A percentile compares a stretch with the other conserved stretches of the same genome.
phyloP scores from a whole-genome alignment of 1,139 yeast genomes.

The Blastobotrys arbuscula region DNA sequence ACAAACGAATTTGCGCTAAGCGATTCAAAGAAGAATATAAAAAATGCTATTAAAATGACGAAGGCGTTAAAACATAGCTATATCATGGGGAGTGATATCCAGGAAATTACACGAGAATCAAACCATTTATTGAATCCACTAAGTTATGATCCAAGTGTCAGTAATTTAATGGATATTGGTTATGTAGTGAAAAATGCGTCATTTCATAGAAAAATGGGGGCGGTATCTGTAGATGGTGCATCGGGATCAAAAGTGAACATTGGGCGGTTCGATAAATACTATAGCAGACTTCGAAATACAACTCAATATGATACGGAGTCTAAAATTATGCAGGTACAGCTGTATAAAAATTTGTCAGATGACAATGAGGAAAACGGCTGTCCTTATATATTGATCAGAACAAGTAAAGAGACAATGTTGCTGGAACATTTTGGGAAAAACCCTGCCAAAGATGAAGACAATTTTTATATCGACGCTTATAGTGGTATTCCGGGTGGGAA shows the following conservation, averaged over 20 bases:
- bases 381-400: slow-evolving; percentile 19
- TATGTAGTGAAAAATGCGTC: too few relatives aligned
- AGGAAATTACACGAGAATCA: slow-evolving; percentile 14
- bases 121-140: slow-evolving; percentile 12
- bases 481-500: slow-evolving; percentile 4
- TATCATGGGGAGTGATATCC: background rate
- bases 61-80: background rate
- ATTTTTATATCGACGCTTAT: slow-evolving; percentile 5
- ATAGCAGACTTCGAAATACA: too few relatives aligned
- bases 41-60: background rate
- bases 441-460: background rate
- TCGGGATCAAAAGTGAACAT: too few relatives aligned
- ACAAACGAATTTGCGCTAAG: background rate
- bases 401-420: slow-evolving; percentile 15
- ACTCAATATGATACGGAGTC: background rate
- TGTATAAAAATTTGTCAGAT: slow-evolving; percentile 5
- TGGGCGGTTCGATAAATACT: too few relatives aligned
- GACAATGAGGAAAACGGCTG: slow-evolving; percentile 13
- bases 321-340: slow-evolving; percentile 18
- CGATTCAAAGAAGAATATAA: background rate
- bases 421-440: background rate
- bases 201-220: background rate
- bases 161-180: slow-evolving; percentile 18
- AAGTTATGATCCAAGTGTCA: slow-evolving; percentile 22
- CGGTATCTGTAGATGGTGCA: slow-evolving; percentile 13